Base-by-base conservation (phyloP, 2,329 filamentous ascomycete genomes). In the Diaporthe sp. region DNA sequence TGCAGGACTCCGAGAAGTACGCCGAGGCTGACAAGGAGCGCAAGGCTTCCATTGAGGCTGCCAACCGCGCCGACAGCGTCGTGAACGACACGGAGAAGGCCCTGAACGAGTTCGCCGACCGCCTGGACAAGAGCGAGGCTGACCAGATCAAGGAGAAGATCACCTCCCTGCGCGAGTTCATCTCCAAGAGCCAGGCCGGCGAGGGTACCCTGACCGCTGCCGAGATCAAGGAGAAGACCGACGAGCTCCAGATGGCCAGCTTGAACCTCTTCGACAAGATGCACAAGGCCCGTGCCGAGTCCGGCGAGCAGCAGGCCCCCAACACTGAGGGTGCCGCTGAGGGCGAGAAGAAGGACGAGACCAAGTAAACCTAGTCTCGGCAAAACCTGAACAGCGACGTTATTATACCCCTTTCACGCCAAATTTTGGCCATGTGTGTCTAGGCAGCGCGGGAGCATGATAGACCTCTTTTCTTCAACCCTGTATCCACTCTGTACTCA, bases 211-310 rank as follows among this genome's bases (percentile, higher is more conserved):
- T 94, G 82, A 97, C 95, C 77, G 94, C 96, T 70, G 94, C 94
- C 79, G 94, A 98, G 87, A 93, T 99, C 87, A 98, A 98, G 94
- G 92, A 95, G 89, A 98, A 98, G 95, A 97, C 95, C 82, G 97
- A 98, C 80, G 96, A 98, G 87, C 94, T 99, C 84, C 97, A 98
- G 89, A 94, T 94, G 85, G 95, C 96, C 80, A 96, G 94, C 87
- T 90, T 99, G 88, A 98, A 94, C 88, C 93, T 98, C 83, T 98
- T 99, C 86, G 97, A 98, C 90, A 98, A 98, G 94, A 98, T 99
- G 95, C 96, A 99, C 94, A 97, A 98, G 91, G 95, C 96, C 80
- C 93, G 95, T 81, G 85, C 87, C 80, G 94, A 96, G 88, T 89
- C 89, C 80, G 85, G 88, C 82, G 86, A 89, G 83, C 86, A 91